Evolutionary conservation across 768 basidiomycete species (phyloP).

Genomic region (Leccinum broughii): DNA sequence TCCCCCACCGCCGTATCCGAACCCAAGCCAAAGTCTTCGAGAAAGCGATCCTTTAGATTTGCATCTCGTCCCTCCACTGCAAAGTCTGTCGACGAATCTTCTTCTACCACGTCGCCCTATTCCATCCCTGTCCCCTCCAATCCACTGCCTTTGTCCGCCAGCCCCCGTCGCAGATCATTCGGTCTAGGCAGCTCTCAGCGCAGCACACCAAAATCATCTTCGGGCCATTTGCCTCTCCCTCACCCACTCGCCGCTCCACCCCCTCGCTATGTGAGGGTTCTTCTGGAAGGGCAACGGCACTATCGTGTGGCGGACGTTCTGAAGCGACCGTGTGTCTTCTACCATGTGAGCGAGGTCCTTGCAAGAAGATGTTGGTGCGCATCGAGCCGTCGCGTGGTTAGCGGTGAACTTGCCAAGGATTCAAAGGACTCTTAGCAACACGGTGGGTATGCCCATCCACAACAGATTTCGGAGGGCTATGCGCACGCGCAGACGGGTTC

Average conservation of each 20-base stretch:
- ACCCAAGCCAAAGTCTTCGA: slow-evolving; percentile 16
- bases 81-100: slow-evolving; percentile 27
- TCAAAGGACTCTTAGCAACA: slow-evolving; percentile 10
- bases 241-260: slow-evolving; percentile 10
- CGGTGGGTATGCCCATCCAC: slow-evolving; percentile 20
- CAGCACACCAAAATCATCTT: slow-evolving; percentile 32
- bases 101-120: slow-evolving; percentile 20
- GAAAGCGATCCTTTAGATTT: slow-evolving; percentile 34
- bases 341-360: slow-evolving; percentile 21
- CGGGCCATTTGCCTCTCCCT: slow-evolving; percentile 29
- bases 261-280: slow-evolving; percentile 19
- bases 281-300: slow-evolving; percentile 35
- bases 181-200: slow-evolving; percentile 31
- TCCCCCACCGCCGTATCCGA: slow-evolving; percentile 27
- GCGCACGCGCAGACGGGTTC: slow-evolving; percentile 20
- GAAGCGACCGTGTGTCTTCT: slow-evolving; percentile 32
- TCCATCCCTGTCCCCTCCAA: slow-evolving; percentile 31
- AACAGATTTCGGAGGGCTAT: slow-evolving; percentile 23
- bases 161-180: slow-evolving; percentile 35
- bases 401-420: no score
- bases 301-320: slow-evolving; percentile 34
- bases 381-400: no score
- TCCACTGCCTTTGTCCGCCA: slow-evolving; percentile 34
- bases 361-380: no score
- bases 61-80: slow-evolving; percentile 32